Evolutionary conservation across 129 eudicot genomes (phyloP).

Genomic region (Sambucus nigra): DNA sequence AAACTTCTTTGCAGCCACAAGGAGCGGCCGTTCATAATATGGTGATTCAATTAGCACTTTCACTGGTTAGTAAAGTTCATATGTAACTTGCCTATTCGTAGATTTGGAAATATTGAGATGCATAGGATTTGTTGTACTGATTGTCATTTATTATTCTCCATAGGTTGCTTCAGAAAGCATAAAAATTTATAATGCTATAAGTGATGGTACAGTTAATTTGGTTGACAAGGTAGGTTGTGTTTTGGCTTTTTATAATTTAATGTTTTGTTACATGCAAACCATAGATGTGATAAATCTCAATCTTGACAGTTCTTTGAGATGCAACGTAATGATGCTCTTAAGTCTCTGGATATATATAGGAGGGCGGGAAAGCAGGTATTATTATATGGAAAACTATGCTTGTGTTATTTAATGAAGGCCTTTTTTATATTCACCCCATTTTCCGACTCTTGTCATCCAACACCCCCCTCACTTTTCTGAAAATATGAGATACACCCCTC

Average conservation of each 20-base stretch:
- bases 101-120: background rate
- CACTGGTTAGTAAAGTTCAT: conserved; percentile 50
- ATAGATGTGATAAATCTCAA: conserved; percentile 3
- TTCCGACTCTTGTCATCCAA: too few relatives aligned
- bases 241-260: background rate
- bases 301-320: conserved; percentile 81
- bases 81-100: conserved; percentile 1
- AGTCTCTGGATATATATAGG: conserved; percentile 66
- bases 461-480: too few relatives aligned
- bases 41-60: conserved; percentile 72
- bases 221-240: conserved; percentile 63
- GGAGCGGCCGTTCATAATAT: conserved; percentile 77
- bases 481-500: too few relatives aligned
- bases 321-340: conserved; percentile 66
- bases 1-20: conserved; percentile 63
- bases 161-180: conserved; percentile 85
- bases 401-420: too few relatives aligned
- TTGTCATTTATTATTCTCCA: background rate
- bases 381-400: background rate
- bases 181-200: conserved; percentile 71
- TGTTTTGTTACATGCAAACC: background rate
- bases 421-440: too few relatives aligned
- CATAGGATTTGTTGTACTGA: background rate
- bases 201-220: conserved; percentile 68
- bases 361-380: conserved; percentile 82